These are phyloP conservation scores for Podila minutissima DNA, from an alignment of 192 early-diverging fungal genomes.

Conservation along the genomic window DNA sequence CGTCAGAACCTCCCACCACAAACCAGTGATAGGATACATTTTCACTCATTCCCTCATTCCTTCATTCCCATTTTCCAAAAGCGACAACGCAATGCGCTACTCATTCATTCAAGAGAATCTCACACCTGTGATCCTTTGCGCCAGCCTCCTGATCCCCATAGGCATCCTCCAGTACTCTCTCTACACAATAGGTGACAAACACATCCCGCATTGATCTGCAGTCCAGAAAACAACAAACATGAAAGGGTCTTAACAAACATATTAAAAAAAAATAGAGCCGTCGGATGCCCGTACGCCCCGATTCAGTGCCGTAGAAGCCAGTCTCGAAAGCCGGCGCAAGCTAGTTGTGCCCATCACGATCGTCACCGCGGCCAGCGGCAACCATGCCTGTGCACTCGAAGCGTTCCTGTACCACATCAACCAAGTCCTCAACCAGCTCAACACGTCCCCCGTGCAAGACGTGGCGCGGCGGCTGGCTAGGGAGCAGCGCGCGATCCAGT, in stretches of 20 bases:
- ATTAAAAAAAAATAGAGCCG: neutral
- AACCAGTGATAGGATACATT: too few relatives aligned
- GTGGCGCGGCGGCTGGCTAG: too few relatives aligned
- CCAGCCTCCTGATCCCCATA: neutral
- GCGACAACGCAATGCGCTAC: neutral
- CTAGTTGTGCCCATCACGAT: conserved; percentile 52
- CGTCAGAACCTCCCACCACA: too few relatives aligned
- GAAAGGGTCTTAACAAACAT: neutral
- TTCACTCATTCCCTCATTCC: too few relatives aligned
- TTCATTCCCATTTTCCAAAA: too few relatives aligned
- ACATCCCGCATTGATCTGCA: neutral
- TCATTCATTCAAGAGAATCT: neutral
- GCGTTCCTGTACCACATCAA: conserved; percentile 56
- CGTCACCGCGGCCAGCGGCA: conserved; percentile 59
- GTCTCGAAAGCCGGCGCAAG: conserved; percentile 11
- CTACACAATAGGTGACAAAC: conserved; percentile 5
- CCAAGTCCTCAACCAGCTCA: conserved; percentile 10
- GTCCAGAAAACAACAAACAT: too few relatives aligned
- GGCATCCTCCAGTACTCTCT: conserved; percentile 16
- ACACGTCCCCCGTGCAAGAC: conserved; percentile 12
- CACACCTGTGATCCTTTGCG: neutral
- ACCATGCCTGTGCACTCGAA: conserved; percentile 59
- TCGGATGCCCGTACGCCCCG: neutral
- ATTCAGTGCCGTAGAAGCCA: conserved; percentile 20
- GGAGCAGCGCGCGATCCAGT: neutral